A percentile compares a stretch with the other conserved stretches of the same genome.
phyloP scores from a whole-genome alignment of 2,329 filamentous ascomycete genomes.

The Leptographium lundbergii region DNA sequence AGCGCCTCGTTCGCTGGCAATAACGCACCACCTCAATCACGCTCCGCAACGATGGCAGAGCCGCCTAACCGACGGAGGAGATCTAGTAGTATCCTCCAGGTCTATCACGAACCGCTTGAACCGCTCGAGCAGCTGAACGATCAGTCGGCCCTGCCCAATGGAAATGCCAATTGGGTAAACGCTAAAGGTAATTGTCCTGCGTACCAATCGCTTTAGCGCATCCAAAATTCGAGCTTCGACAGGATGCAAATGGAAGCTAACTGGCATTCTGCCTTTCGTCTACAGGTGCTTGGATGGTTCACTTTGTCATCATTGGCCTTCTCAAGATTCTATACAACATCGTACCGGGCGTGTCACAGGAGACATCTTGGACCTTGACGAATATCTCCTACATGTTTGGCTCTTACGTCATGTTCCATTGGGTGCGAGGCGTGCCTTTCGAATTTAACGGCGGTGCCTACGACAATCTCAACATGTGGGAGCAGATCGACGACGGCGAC shows the following conservation, averaged over 20 bases:
- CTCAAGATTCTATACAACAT: slow-evolving; percentile 97
- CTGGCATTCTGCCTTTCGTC: not conserved
- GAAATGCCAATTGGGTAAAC: slow-evolving; percentile 98
- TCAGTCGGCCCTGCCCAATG: slow-evolving; percentile 84
- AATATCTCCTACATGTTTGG: slow-evolving; percentile 99
- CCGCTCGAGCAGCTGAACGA: slow-evolving; percentile 96
- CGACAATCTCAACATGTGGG: slow-evolving; percentile 99
- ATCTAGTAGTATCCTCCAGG: slow-evolving; percentile 83
- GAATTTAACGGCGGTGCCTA: slow-evolving; percentile 98
- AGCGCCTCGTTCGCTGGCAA: slow-evolving; percentile 4
- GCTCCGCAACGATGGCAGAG: slow-evolving; percentile 45
- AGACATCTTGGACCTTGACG: slow-evolving; percentile 96
- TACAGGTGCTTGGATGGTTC: slow-evolving; percentile 92
- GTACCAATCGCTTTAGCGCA: not conserved
- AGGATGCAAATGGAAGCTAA: slow-evolving; percentile 7
- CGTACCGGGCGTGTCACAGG: slow-evolving; percentile 89
- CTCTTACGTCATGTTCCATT: slow-evolving; percentile 99
- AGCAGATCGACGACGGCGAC: slow-evolving; percentile 97
- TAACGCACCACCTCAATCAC: slow-evolving; percentile 24
- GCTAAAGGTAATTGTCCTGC: slow-evolving; percentile 60
- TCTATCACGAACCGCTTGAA: slow-evolving; percentile 94
- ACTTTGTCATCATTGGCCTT: slow-evolving; percentile 79
- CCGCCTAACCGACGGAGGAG: slow-evolving; percentile 69
- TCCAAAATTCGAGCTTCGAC: not conserved
- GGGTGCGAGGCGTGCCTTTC: slow-evolving; percentile 93